A percentile compares a stretch with the other conserved stretches of the same genome.
These are phyloP conservation scores for Neobulgaria alba DNA, from an alignment of 2,329 filamentous ascomycete genomes.

Conservation along the genomic window DNA sequence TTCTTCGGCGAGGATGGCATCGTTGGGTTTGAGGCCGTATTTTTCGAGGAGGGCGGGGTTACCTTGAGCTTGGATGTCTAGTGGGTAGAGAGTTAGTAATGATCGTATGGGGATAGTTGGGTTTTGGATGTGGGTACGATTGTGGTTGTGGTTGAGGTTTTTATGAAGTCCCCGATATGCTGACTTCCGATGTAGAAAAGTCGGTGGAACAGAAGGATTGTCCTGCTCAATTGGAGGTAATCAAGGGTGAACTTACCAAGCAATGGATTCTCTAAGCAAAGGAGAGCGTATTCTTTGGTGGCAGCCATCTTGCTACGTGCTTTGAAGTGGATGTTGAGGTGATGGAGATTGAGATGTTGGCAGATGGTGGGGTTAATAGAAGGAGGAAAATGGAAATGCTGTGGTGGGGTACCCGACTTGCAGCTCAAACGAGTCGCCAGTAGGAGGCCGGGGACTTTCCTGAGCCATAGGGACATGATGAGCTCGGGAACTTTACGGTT, in stretches of 20 bases:
- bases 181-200: too few species aligned
- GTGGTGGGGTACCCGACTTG: conserved; percentile 10
- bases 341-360: conserved; percentile 7
- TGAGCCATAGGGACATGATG: background rate
- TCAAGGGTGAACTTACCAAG: conserved; percentile 53
- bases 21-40: conserved; percentile 90
- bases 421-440: conserved; percentile 1
- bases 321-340: conserved; percentile 9
- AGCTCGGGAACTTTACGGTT: background rate
- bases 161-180: too few species aligned
- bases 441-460: background rate
- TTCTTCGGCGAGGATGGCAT: conserved; percentile 91
- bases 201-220: background rate
- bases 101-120: background rate
- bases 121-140: too few species aligned
- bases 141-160: too few species aligned
- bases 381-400: conserved; percentile 3
- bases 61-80: conserved; percentile 85
- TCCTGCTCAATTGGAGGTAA: too few species aligned
- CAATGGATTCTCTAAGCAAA: conserved; percentile 95
- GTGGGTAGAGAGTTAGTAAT: conserved; percentile 4
- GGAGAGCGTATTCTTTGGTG: conserved; percentile 73
- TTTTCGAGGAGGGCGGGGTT: conserved; percentile 80
- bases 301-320: conserved; percentile 53
- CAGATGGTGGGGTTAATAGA: conserved; percentile 19